A percentile compares a stretch with the other conserved stretches of the same genome.
phyloP scores from a whole-genome alignment of 2,329 filamentous ascomycete species.

The Xylaria arbuscula region DNA sequence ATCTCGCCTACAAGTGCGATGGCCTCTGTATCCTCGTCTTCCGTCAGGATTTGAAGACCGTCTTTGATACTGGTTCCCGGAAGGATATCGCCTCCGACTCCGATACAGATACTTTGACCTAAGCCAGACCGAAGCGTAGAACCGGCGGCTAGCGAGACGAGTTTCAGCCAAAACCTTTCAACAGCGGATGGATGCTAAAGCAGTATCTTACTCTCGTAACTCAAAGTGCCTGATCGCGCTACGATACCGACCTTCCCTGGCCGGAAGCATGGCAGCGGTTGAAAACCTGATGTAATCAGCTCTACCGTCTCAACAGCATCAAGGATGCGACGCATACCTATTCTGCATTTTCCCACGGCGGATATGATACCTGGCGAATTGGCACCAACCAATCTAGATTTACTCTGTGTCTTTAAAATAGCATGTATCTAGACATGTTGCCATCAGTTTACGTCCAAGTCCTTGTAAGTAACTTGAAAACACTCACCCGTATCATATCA shows the following conservation, averaged over 20 bases:
- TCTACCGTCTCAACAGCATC: neutral
- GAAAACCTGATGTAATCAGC: constrained; percentile 65
- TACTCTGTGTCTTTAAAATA: constrained; percentile 75
- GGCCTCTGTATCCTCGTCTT: constrained; percentile 75
- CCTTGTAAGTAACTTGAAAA: constrained; percentile 8
- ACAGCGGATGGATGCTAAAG: neutral
- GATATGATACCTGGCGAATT: constrained; percentile 82
- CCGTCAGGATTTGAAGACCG: constrained; percentile 72
- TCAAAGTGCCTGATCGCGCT: constrained; percentile 79
- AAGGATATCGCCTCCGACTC: constrained; percentile 78
- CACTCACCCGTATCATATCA: constrained; percentile 72
- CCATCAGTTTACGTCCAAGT: constrained; percentile 26
- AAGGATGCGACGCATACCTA: constrained; percentile 40
- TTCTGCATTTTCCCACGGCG: constrained; percentile 70
- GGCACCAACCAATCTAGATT: constrained; percentile 75
- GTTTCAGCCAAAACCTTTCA: constrained; percentile 20
- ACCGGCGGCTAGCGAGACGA: constrained; percentile 65
- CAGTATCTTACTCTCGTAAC: constrained; percentile 66
- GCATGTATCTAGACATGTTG: constrained; percentile 67
- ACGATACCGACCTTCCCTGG: constrained; percentile 76
- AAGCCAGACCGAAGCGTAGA: constrained; percentile 75
- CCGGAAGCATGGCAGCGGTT: constrained; percentile 77
- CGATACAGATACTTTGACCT: constrained; percentile 78
- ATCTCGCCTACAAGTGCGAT: constrained; percentile 80
- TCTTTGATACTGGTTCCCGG: constrained; percentile 81